These are phyloP conservation scores for Tetrapisispora fleetii DNA, from an alignment of 805 yeast genomes.

Conservation along the genomic window DNA sequence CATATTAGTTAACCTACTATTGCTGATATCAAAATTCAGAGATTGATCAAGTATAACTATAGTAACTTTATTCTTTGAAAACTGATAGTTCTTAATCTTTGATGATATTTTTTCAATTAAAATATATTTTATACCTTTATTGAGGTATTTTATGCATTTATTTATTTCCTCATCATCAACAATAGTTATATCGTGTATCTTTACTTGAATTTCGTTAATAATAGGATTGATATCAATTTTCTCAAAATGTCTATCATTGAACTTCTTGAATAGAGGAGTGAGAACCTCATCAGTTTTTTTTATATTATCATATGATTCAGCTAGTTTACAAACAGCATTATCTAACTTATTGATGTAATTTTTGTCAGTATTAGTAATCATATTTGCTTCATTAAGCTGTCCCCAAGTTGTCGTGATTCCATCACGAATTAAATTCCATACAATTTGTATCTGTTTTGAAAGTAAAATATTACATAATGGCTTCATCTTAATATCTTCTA, in stretches of 20 bases:
- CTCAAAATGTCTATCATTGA: background rate
- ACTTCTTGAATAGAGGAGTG: background rate
- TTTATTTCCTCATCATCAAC: background rate
- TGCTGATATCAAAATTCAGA: too few species aligned
- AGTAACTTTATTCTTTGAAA: background rate
- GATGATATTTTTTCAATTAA: background rate
- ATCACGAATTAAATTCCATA: constrained; percentile 17
- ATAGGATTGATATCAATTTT: background rate
- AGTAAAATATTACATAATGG: constrained; percentile 37
- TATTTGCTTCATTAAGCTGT: background rate
- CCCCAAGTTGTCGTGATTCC: background rate
- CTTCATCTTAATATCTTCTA: constrained; percentile 28
- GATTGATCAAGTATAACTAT: background rate
- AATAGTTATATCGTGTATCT: too few species aligned
- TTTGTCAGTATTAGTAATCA: background rate
- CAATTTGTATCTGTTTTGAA: constrained; percentile 23
- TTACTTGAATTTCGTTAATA: background rate
- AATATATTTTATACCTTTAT: background rate
- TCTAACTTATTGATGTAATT: background rate
- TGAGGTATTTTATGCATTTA: background rate
- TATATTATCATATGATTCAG: background rate
- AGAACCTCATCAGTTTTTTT: background rate
- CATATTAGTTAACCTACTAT: background rate
- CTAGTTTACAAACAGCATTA: background rate
- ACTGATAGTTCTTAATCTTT: too few species aligned